A percentile compares a stretch with the other conserved stretches of the same genome.
These are phyloP conservation scores for Alternaria ventricosa DNA, from an alignment of 2,329 filamentous ascomycete species.

Conservation along the genomic window DNA sequence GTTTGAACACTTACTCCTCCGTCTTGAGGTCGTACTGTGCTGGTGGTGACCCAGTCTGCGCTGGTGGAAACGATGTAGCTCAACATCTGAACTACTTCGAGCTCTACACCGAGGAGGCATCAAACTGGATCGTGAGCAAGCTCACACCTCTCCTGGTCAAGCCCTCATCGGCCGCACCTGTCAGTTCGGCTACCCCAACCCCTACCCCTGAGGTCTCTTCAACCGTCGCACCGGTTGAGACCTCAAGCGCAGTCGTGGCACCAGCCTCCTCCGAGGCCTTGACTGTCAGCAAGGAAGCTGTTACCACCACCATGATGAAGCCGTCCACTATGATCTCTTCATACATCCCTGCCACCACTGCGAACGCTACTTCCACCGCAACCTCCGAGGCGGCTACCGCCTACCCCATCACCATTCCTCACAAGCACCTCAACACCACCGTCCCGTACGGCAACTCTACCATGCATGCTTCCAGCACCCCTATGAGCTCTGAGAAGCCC, in stretches of 20 bases:
- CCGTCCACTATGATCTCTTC: conserved; percentile 2
- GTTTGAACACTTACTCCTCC: conserved; percentile 2
- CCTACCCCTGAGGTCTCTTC: not conserved
- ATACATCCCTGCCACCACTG: not conserved
- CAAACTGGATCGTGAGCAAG: conserved; percentile 8
- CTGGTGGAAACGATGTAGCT: not conserved
- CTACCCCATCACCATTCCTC: not conserved
- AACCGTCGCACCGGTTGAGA: not conserved
- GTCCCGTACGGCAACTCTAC: conserved; percentile 6
- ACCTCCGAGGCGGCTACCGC: not conserved
- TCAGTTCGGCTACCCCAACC: not conserved
- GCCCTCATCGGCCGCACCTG: not conserved
- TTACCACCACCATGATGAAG: not conserved
- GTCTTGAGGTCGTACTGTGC: conserved; percentile 12
- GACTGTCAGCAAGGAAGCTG: not conserved
- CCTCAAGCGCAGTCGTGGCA: not conserved
- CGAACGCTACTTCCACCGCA: not conserved
- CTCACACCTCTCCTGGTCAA: conserved; percentile 7
- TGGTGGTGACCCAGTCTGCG: conserved; percentile 8
- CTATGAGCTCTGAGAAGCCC: not conserved
- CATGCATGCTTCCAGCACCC: not conserved
- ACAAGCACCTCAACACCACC: not conserved
- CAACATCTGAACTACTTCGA: conserved; percentile 13
- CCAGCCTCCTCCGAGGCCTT: not conserved
- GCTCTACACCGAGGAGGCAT: conserved; percentile 7